Evolutionary conservation across 2,329 filamentous ascomycete species (phyloP), one percentile per base, ranked within the genome.

Genomic region (Byssoonygena ceratinophila): DNA sequence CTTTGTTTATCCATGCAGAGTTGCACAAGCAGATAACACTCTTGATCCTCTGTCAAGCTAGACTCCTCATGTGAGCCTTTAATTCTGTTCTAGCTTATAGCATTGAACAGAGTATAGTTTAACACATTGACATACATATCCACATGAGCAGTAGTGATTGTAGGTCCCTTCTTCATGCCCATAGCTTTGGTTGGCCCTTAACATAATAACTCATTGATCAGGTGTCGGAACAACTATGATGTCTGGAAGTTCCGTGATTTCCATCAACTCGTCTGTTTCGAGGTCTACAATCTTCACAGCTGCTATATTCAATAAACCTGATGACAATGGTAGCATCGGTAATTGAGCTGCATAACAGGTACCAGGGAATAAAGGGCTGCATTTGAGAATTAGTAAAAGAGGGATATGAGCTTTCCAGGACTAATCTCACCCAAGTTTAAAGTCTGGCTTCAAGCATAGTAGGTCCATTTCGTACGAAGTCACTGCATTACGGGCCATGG

Each of bases 301-400:
- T 51, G 80, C 78, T 2, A 81, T 59, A 23, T 73, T 68, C 49
- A 80, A 67, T 14, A 75, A 67, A 0, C 79, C 79, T 20, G 71
- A 63, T 2, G 68, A 66, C 32, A 80, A 63, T 12, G 77, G 72
- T 16, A 79, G 68, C 40, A 81, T 75, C 56, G 74, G 75, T 52
- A 83, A 60, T 57, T 77, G 74, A 0, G 75, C 75, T 7, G 75
- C 76, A 59, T 79, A 77, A 58, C 78, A 81, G 3, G 75, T 76
- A 7, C 74, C 74, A 12, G 79, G 71, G 25, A 72, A 65, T 23
- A 82, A 65, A 54, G 76, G 76, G 2, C 77, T 79, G 20, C 32
- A 14, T 45, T 11, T 6, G 2, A 27, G 3, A 20, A 23, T 31
- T 41, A 51, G 40, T 29, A 46, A 46, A 25, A 53, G 5, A 25